phyloP scores from a whole-genome alignment of 148 eudicot genomes.

The Vaccinium macrocarpon region DNA sequence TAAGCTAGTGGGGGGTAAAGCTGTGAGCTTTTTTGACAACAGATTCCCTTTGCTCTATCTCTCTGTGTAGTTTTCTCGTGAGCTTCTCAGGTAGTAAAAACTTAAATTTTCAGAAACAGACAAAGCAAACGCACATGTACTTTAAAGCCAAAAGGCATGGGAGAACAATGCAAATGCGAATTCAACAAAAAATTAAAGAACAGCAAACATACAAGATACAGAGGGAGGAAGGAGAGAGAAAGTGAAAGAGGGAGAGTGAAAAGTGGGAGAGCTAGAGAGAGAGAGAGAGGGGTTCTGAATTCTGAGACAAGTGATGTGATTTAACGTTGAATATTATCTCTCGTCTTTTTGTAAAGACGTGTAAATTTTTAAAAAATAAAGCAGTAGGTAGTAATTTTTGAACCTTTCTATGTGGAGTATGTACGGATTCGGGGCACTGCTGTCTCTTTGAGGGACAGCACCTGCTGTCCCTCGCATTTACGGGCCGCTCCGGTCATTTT shows the following conservation, averaged over 20 bases:
- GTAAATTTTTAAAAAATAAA: too few relatives aligned
- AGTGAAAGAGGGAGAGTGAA: slow-evolving; percentile 6
- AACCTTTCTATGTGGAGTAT: too few relatives aligned
- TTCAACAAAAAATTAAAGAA: neutral
- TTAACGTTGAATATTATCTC: slow-evolving; percentile 28
- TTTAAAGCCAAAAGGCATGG: neutral
- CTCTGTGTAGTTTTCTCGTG: neutral
- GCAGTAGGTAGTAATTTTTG: too few relatives aligned
- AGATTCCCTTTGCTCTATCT: neutral
- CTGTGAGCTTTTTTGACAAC: neutral
- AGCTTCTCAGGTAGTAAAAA: neutral
- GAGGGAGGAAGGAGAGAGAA: slow-evolving; percentile 12
- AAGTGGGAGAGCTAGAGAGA: neutral
- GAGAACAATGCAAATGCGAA: slow-evolving; percentile 1
- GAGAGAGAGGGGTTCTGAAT: slow-evolving; percentile 10
- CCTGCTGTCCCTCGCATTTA: too few relatives aligned
- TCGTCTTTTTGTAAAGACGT: too few relatives aligned
- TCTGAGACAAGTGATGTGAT: slow-evolving; percentile 29
- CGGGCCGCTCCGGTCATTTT: too few relatives aligned
- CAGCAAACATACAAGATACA: slow-evolving; percentile 10
- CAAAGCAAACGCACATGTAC: slow-evolving; percentile 16
- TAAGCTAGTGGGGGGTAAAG: slow-evolving; percentile 18
- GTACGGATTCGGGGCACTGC: too few relatives aligned
- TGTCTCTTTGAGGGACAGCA: too few relatives aligned
- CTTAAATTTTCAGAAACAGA: neutral